These are phyloP conservation scores for Neobulgaria alba DNA, from an alignment of 2,329 filamentous ascomycete species.

Conservation along the genomic window DNA sequence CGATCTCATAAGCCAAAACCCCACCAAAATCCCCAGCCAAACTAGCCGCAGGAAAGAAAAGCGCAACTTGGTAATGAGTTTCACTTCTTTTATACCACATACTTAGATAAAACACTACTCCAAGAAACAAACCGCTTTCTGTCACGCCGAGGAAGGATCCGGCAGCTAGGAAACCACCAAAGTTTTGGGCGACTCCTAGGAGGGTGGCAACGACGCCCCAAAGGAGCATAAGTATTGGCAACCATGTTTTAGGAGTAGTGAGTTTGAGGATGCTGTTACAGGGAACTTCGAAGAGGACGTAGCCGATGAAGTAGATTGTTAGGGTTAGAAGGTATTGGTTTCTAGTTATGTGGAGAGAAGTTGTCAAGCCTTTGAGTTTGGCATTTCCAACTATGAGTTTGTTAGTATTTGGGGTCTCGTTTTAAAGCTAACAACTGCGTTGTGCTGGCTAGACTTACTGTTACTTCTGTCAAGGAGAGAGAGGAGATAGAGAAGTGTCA, in stretches of 20 bases:
- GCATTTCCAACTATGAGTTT: constrained; percentile 46
- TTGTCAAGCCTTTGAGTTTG: constrained; percentile 44
- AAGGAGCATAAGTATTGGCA: constrained; percentile 46
- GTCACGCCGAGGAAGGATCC: constrained; percentile 48
- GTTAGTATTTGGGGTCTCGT: not conserved
- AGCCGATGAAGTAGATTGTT: constrained; percentile 57
- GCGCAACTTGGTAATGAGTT: constrained; percentile 44
- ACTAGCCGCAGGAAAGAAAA: constrained; percentile 47
- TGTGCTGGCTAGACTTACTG: constrained; percentile 31
- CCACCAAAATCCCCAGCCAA: constrained; percentile 49
- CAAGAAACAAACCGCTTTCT: constrained; percentile 46
- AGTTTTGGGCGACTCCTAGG: constrained; percentile 40
- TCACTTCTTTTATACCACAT: constrained; percentile 47
- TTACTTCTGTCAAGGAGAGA: constrained; percentile 52
- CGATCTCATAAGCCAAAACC: constrained; percentile 47
- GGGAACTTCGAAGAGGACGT: constrained; percentile 52
- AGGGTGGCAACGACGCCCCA: constrained; percentile 48
- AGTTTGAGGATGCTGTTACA: constrained; percentile 55
- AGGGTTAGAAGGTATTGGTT: constrained; percentile 57
- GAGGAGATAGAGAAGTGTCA: constrained; percentile 46
- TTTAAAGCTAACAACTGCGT: not conserved
- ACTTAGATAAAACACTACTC: constrained; percentile 41
- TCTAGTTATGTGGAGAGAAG: constrained; percentile 45
- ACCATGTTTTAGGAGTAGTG: constrained; percentile 48
- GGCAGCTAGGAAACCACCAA: constrained; percentile 42